Conservation (phyloP, 306 rosid species). For the Alnus rubra region DNA sequence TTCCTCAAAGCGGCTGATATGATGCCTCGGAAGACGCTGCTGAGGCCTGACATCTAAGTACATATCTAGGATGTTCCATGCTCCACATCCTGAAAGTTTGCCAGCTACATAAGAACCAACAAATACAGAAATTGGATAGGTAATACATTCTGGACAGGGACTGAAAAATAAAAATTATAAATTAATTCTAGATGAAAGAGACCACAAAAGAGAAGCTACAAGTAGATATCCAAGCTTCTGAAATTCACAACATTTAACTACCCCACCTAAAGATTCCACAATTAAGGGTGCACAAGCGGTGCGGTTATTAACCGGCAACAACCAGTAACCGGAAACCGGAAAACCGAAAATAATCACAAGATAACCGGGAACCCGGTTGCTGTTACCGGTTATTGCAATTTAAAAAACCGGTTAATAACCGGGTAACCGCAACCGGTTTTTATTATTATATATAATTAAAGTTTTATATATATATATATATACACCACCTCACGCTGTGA, state of each 20-base stretch:
- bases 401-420: no score
- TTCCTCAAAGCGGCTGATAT: constrained; percentile 31
- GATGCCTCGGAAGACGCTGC: constrained; percentile 22
- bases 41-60: constrained; percentile 31
- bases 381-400: no score
- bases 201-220: neutral
- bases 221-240: neutral
- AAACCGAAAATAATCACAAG: no score
- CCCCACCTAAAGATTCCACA: neutral
- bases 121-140: constrained; percentile 11
- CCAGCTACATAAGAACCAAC: constrained; percentile 42
- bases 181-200: neutral
- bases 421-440: no score
- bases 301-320: no score
- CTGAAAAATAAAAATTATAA: neutral
- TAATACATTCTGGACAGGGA: neutral
- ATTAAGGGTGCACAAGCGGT: no score
- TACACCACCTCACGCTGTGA: no score
- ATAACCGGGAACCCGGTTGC: no score
- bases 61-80: constrained; percentile 39
- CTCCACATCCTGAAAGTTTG: constrained; percentile 42
- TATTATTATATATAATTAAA: no score
- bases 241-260: neutral
- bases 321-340: no score
- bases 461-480: no score